Base-by-base conservation (phyloP, 2,329 filamentous ascomycete species). In the Juglanconis juglandina region DNA sequence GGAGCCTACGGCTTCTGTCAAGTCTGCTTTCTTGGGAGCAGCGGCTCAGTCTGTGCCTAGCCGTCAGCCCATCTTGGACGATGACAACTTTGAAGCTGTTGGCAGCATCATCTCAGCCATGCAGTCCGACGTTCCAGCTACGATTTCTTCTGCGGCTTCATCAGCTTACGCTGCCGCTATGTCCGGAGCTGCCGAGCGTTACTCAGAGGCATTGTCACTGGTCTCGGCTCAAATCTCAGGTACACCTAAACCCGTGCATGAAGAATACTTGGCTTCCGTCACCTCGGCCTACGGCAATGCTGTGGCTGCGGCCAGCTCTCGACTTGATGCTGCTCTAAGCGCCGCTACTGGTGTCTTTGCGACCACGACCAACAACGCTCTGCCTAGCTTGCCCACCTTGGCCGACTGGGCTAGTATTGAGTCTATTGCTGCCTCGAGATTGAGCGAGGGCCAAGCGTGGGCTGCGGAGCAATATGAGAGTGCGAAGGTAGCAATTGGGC, bases 381-480 rank as follows among this genome's bases (percentile, higher is more conserved):
- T 69, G 42, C 65, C 68, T 62, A 69, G 74, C 37, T 74, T 70
- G 5, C 72, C 76, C 1, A 76, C 75, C 24, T 71, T 72, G 30
- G 67, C 80, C 3, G 76, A 80, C 60, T 82, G 83, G 81, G 71
- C 77, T 53, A 74, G 72, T 32, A 77, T 82, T 11, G 78, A 84
- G 55, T 86, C 88, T 0, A 83, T 92, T 65, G 91, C 91, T 0
- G 83, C 89, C 0, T 86, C 87, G 37, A 84, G 84, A 59, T 78
- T 94, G 14, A 82, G 85, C 13, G 87, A 91, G 67, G 90, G 88
- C n/a, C 78, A 91, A 5, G 81, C 82, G 56, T 82, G 82, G 70
- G 91, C 90, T 6, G 89, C 89, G 56, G 81, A 87, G 41, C 89
- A 92, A 68, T 90, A 90, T 66, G 81, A 87, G 53, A 84, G 78